Evolutionary conservation across 768 basidiomycete species (phyloP), one percentile per base, ranked within the genome.

Genomic region (Suillus weaverae): DNA sequence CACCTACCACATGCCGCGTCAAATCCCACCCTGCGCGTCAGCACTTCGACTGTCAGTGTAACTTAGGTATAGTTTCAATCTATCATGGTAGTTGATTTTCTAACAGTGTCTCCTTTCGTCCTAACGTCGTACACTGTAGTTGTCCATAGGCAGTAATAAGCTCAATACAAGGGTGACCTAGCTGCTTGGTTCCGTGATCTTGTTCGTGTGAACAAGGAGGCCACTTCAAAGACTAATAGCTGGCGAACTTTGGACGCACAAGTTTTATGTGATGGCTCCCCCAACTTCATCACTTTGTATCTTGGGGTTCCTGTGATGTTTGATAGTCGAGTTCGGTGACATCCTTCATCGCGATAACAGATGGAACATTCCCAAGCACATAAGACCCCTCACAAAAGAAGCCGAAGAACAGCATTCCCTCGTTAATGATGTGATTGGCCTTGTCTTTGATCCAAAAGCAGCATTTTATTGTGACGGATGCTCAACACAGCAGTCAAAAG

Each of bases 321-420:
- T 48, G 13, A 48, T 48, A 26, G 48, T 48, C 13, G 48, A 48
- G 48, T 48, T 48, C 11, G 11, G 46, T 22, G 46, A 44, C 63
- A 32, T 74, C 35, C 72, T 73, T 22, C 41, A 43, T 43, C 41
- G 3, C 8, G 48, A 10, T 11, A 11, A 55, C 16, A 55, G 32
- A 32, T 55, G 35, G 35, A 32, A 32, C 16, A 55, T 32, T 32
- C 54, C 54, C 22, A 36, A 55, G 16, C 30, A 51, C 30, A 8
- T 22, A 41, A 53, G 26, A 18, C 22, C 16, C 39, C 48, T 39
- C 20, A 41, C 38, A 5, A 44, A 44, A 44, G 44, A 44, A 44
- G 44, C 44, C 9, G 20, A 44, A 44, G 41, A 43, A 18, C 20
- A 44, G 9, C 9, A 11, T 44, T 44, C n/a, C 20, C 38, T 38